phyloP scores from a whole-genome alignment of 192 early-diverging fungal species.

The Coemansia sp. region DNA sequence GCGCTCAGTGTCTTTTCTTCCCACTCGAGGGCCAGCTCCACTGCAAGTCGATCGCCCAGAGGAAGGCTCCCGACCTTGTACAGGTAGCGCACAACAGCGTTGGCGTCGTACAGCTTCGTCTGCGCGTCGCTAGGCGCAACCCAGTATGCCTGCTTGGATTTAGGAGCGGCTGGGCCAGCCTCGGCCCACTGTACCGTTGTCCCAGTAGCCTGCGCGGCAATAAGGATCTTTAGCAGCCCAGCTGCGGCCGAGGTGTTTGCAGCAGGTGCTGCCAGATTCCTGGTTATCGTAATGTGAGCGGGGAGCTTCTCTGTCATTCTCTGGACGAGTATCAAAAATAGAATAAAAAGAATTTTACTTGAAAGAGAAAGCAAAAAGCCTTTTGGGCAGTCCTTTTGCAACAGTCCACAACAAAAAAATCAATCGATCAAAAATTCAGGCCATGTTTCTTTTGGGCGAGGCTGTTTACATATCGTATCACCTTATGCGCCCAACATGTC shows the following conservation, averaged over 20 bases:
- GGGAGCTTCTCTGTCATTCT: constrained; percentile 8
- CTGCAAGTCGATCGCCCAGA: constrained; percentile 17
- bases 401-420: too few species aligned
- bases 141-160: constrained; percentile 44
- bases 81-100: constrained; percentile 48
- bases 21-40: constrained; percentile 49
- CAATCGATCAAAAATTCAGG: too few species aligned
- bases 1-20: constrained; percentile 43
- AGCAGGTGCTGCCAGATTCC: constrained; percentile 27
- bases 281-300: constrained; percentile 20
- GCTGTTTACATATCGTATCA: too few species aligned
- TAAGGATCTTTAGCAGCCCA: constrained; percentile 46
- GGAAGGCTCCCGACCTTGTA: constrained; percentile 24
- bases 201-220: constrained; percentile 36
- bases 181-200: constrained; percentile 19
- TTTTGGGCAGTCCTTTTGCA: too few species aligned
- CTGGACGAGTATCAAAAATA: neutral
- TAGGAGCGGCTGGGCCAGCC: constrained; percentile 7
- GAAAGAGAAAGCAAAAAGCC: neutral
- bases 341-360: neutral
- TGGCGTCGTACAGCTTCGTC: constrained; percentile 44
- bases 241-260: constrained; percentile 50
- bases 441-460: too few species aligned
- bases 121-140: constrained; percentile 13
- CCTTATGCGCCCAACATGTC: too few species aligned